phyloP scores from a whole-genome alignment of 768 basidiomycete genomes.

The Guyanaporus albipodus region DNA sequence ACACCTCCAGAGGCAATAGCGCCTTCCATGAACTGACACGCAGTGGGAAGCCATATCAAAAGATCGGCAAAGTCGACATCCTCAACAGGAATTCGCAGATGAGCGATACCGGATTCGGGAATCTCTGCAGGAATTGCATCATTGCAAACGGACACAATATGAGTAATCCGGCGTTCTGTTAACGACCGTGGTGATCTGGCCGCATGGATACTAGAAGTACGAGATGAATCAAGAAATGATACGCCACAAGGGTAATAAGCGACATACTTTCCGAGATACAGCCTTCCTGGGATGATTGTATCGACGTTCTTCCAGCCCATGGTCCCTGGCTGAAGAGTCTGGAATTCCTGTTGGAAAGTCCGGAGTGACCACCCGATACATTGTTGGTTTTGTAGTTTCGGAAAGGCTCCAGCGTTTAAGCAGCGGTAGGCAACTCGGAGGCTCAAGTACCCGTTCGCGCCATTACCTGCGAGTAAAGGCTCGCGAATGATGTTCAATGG shows the following conservation, averaged over 20 bases:
- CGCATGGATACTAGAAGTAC: conserved; percentile 52
- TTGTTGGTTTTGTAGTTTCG: conserved; percentile 35
- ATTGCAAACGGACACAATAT: conserved; percentile 72
- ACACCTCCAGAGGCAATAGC: conserved; percentile 55
- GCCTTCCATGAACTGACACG: conserved; percentile 63
- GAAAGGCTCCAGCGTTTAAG: conserved; percentile 17
- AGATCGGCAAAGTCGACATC: conserved; percentile 70
- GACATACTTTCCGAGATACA: conserved; percentile 75
- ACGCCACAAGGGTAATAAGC: conserved; percentile 18
- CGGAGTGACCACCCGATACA: conserved; percentile 16
- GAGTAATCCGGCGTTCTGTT: conserved; percentile 71
- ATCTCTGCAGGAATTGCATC: conserved; percentile 70
- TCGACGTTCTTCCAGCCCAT: conserved; percentile 65
- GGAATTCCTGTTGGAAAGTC: conserved; percentile 30
- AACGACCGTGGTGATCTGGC: conserved; percentile 69
- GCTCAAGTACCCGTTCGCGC: conserved; percentile 29
- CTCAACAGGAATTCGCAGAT: conserved; percentile 67
- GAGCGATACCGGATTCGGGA: conserved; percentile 63
- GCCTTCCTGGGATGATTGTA: conserved; percentile 56
- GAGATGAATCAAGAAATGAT: conserved; percentile 44
- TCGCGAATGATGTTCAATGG: conserved; percentile 22
- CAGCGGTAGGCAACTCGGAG: conserved; percentile 29
- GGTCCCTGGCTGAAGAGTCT: conserved; percentile 18
- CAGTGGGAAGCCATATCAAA: conserved; percentile 59
- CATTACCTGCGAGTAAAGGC: conserved; percentile 20